phyloP scores from a whole-genome alignment of 192 early-diverging fungal species.

The Funneliformis geosporum region DNA sequence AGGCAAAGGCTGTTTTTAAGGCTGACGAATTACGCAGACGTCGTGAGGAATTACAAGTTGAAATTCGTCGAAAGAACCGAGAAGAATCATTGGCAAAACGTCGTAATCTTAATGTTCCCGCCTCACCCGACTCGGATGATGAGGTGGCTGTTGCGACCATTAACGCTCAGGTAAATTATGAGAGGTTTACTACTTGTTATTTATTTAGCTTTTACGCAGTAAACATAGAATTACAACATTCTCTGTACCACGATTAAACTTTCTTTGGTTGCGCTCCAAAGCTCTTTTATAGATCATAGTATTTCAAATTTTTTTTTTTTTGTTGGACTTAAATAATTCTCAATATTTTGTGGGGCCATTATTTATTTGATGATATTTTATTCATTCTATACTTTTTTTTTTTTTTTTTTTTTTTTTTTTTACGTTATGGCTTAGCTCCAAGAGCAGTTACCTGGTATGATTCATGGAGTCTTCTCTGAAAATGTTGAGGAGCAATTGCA shows the following conservation, averaged over 20 bases:
- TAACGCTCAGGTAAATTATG: slow-evolving; percentile 56
- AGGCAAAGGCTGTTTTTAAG: slow-evolving; percentile 84
- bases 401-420: background rate
- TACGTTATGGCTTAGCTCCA: slow-evolving; percentile 51
- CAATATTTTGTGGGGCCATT: background rate
- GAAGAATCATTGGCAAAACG: slow-evolving; percentile 93
- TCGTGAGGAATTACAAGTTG: slow-evolving; percentile 89
- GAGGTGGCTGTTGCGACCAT: slow-evolving; percentile 56
- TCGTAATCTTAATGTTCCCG: slow-evolving; percentile 73
- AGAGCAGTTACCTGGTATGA: slow-evolving; percentile 79
- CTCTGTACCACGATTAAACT: background rate
- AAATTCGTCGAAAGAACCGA: slow-evolving; percentile 94
- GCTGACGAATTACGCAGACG: slow-evolving; percentile 90
- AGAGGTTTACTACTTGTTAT: background rate
- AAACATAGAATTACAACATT: background rate
- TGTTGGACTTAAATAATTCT: background rate
- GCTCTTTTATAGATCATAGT: background rate
- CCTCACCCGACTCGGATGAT: slow-evolving; percentile 78
- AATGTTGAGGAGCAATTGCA: slow-evolving; percentile 77
- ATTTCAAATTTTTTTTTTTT: background rate
- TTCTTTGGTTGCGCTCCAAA: background rate
- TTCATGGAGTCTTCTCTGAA: slow-evolving; percentile 74
- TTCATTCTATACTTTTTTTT: background rate
- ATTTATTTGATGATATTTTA: background rate
- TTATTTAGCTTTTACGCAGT: background rate